Evolutionary conservation across 805 yeast genomes (phyloP).

Genomic region (Teunomyces cretensis): DNA sequence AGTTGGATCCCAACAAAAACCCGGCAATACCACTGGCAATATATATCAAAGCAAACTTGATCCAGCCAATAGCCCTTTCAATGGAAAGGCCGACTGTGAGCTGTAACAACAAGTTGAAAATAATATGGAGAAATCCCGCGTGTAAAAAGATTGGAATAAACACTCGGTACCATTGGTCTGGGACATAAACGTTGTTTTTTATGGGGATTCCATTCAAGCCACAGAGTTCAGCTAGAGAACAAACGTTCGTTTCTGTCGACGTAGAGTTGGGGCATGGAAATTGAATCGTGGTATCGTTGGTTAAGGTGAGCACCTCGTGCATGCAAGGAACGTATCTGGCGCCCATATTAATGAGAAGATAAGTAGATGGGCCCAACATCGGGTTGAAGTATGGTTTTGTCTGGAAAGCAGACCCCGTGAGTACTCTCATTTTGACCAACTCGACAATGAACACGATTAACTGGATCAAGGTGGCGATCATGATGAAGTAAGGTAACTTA

Average conservation of each 20-base stretch:
- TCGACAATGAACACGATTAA: constrained; percentile 61
- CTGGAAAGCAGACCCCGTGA: constrained; percentile 66
- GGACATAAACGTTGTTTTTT: constrained; percentile 35
- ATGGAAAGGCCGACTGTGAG: constrained; percentile 58
- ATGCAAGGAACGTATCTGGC: constrained; percentile 72
- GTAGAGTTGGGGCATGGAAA: constrained; percentile 77
- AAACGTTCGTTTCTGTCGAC: constrained; percentile 50
- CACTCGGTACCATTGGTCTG: constrained; percentile 69
- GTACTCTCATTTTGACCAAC: constrained; percentile 51
- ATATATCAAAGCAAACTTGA: constrained; percentile 56
- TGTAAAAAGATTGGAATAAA: constrained; percentile 71
- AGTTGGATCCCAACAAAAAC: constrained; percentile 66
- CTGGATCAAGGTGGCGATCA: constrained; percentile 46
- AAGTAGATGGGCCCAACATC: constrained; percentile 74
- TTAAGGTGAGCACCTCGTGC: constrained; percentile 50
- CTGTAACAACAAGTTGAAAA: constrained; percentile 62
- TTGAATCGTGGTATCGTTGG: constrained; percentile 42
- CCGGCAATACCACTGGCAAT: constrained; percentile 65
- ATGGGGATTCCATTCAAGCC: constrained; percentile 52
- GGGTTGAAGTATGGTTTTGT: constrained; percentile 74
- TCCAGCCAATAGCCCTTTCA: constrained; percentile 55
- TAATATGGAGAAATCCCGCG: constrained; percentile 70
- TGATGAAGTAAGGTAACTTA: constrained; percentile 41
- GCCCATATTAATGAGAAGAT: constrained; percentile 65
- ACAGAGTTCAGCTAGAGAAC: constrained; percentile 58